Evolutionary conservation across 140 eudicot genomes (phyloP).

Genomic region (Ambrosia hybrid): DNA sequence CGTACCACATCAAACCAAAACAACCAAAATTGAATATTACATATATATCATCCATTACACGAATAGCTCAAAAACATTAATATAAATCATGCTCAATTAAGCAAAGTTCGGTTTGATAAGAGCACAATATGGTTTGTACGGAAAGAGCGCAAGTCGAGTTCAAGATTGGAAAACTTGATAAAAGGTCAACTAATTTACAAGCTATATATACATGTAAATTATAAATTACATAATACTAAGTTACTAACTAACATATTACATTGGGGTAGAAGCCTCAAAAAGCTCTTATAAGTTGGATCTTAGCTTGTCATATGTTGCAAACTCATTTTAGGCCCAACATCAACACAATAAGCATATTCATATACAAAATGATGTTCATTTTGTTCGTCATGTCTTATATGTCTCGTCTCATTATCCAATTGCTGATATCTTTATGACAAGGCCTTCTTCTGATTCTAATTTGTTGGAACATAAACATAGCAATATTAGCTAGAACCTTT

Average conservation of each 20-base stretch:
- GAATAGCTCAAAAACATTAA: neutral
- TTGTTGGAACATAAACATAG: no score
- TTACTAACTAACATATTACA: neutral
- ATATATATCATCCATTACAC: neutral
- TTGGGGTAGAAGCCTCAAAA: neutral
- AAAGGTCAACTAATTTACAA: neutral
- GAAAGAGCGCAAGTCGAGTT: neutral
- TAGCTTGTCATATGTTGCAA: neutral
- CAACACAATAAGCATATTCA: neutral
- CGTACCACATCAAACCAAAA: neutral
- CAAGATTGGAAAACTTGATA: neutral
- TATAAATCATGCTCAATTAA: neutral
- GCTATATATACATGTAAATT: neutral
- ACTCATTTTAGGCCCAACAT: neutral
- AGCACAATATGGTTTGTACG: neutral
- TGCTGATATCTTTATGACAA: no score
- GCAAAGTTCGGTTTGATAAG: neutral
- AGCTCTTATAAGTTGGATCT: neutral
- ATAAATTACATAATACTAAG: no score
- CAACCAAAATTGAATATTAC: neutral
- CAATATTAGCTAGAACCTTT: no score
- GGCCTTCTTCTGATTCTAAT: no score
- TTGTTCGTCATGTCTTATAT: no score
- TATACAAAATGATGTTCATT: no score
- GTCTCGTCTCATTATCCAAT: no score